phyloP scores from a whole-genome alignment of 371 early-diverging fungal species.

The Globomyces sp. region DNA sequence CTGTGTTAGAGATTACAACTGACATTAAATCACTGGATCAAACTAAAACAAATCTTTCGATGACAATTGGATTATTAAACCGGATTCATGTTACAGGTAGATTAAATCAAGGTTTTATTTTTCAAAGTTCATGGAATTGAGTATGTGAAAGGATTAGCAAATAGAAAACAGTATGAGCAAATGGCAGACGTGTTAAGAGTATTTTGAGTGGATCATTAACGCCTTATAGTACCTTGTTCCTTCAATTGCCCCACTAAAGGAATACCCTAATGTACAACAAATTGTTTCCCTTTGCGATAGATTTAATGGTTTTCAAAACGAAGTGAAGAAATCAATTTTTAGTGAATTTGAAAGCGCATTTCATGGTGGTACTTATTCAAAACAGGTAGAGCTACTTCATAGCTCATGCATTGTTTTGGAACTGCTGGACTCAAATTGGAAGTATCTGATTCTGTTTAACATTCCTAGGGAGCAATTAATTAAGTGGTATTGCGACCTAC shows the following conservation, averaged over 20 bases:
- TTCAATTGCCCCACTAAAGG: conserved; percentile 58
- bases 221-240: too few species aligned
- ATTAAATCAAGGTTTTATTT: too few species aligned
- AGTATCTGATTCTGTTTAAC: conserved; percentile 38
- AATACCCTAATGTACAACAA: conserved; percentile 71
- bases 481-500: conserved; percentile 77
- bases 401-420: conserved; percentile 80
- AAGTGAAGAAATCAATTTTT: conserved; percentile 68
- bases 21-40: conserved; percentile 93
- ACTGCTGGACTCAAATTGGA: conserved; percentile 65
- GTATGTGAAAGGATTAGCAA: conserved; percentile 67
- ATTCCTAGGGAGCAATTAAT: conserved; percentile 49
- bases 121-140: conserved; percentile 73
- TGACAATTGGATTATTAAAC: conserved; percentile 76
- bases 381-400: conserved; percentile 46
- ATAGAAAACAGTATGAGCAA: conserved; percentile 70
- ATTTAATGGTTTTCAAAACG: conserved; percentile 62
- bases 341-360: conserved; percentile 70
- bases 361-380: conserved; percentile 34
- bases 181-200: conserved; percentile 77
- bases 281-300: conserved; percentile 66
- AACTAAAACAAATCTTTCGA: conserved; percentile 86
- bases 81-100: conserved; percentile 67
- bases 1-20: conserved; percentile 91
- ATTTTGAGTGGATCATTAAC: not conserved